A percentile compares a stretch with the other conserved stretches of the same genome.
Evolutionary conservation across 1,284 basidiomycete species (phyloP).

Genomic region (Heterobasidion occidentale): DNA sequence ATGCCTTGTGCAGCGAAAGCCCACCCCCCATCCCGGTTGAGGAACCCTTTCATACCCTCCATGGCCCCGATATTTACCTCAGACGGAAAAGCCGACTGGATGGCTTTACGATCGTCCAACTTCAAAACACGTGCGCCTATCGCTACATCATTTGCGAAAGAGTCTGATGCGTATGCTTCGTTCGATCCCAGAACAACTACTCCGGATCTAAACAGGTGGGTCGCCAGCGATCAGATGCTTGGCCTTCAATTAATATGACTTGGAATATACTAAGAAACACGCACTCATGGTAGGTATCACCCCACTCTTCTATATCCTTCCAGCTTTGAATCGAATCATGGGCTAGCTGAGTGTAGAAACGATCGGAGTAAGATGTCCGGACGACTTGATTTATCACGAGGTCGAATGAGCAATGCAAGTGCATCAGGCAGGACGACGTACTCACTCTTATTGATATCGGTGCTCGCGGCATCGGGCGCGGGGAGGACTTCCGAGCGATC

Average conservation of each 20-base stretch:
- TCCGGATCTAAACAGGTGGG: conserved; percentile 39
- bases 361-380: conserved; percentile 61
- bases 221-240: neutral
- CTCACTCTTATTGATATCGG: conserved; percentile 79
- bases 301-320: conserved; percentile 62
- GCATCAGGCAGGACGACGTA: conserved; percentile 14
- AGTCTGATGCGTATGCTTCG: conserved; percentile 35
- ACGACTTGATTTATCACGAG: conserved; percentile 38
- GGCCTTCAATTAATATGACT: neutral
- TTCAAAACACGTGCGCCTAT: conserved; percentile 40
- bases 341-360: conserved; percentile 64
- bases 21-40: conserved; percentile 83
- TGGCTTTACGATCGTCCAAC: conserved; percentile 28
- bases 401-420: neutral
- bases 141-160: conserved; percentile 51
- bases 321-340: conserved; percentile 67
- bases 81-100: conserved; percentile 38
- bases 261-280: conserved; percentile 16
- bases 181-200: conserved; percentile 44
- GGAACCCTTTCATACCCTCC: conserved; percentile 41
- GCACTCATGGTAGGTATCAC: conserved; percentile 75
- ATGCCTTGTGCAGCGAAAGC: conserved; percentile 71
- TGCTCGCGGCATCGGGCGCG: conserved; percentile 74
- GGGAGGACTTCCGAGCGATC: conserved; percentile 62
- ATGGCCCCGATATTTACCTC: conserved; percentile 26